Base-by-base conservation (phyloP, 768 basidiomycete species). In the Polyporus arcularius region DNA sequence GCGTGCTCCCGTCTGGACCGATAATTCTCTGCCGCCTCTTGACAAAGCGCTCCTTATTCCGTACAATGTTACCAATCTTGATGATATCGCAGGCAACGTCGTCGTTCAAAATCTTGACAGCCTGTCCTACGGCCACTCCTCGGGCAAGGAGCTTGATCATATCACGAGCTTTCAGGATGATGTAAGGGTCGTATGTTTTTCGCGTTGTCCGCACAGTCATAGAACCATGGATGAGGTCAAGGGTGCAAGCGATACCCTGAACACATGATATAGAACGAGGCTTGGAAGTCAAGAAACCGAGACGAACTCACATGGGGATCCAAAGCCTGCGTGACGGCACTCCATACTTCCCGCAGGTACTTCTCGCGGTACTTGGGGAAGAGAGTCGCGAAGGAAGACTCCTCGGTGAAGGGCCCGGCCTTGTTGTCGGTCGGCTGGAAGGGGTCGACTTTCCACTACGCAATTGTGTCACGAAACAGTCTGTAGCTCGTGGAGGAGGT, bases 321-420 rank as follows among this genome's bases (percentile, higher is more conserved):
- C 50, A 99, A 74, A 11, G 92, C 85, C 59, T 83, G 82, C 0
- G 95, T 96, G 11, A 96, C 92, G 2, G 88, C 89, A 65, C 90
- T 87, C 97, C 97, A 99, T 52, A 91, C 88, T 73, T 98, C 94
- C 46, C 94, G 85, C 51, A 99, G 78, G 70, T 98, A 98, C 70
- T 90, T 94, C 83, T 99, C 97, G 66, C 97, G 85, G 72, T 98
- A 98, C 75, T 97, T 98, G 12, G 97, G 97, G 75, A 99, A 99
- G 10, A 99, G 84, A 1, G 97, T 96, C 10, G 96, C 96, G 69
- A 98, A 99, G 0, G 94, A 96, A 3, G 95, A 97, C 78, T 99
- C 97, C 73, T 98, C 96, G 2, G 87, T 82, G 76, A 99, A 94
- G 2, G 90, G 80, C 0, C 91, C 90, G 14, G 83, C 87, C 69